These are phyloP conservation scores for Phaffia rhodozyma DNA, from an alignment of 1,284 basidiomycete species.

Conservation along the genomic window DNA sequence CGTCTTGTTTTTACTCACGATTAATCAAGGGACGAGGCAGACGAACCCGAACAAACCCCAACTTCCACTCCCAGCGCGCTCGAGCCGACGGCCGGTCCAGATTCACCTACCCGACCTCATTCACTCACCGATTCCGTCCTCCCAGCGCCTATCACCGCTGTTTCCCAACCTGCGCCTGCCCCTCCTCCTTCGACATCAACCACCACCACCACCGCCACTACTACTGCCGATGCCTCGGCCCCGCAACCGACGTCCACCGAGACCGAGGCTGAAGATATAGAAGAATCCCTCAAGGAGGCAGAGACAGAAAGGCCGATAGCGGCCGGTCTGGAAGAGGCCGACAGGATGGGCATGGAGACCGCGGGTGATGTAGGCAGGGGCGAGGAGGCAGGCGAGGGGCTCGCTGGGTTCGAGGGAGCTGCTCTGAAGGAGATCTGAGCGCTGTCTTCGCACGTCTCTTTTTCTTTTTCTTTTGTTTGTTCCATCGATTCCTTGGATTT, in stretches of 20 bases:
- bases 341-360: slow-evolving; percentile 7
- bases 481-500: neutral
- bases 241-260: neutral
- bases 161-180: neutral
- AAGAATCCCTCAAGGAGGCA: neutral
- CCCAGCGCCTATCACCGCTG: slow-evolving; percentile 10
- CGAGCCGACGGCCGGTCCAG: neutral
- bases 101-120: neutral
- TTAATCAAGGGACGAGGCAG: neutral
- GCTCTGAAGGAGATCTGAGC: slow-evolving; percentile 7
- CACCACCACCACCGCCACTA: neutral
- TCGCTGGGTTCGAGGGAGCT: slow-evolving; percentile 4
- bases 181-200: neutral
- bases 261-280: neutral
- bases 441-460: neutral
- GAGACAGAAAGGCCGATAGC: neutral
- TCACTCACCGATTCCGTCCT: slow-evolving; percentile 1
- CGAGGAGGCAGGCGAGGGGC: slow-evolving; percentile 13
- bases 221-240: neutral
- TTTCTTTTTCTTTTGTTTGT: neutral
- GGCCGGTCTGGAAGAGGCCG: slow-evolving; percentile 5
- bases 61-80: neutral
- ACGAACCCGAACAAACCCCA: neutral
- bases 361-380: slow-evolving; percentile 8
- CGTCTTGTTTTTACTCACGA: neutral